These are phyloP conservation scores for Penicillium sp. DNA, from an alignment of 2,329 filamentous ascomycete genomes.

Conservation along the genomic window DNA sequence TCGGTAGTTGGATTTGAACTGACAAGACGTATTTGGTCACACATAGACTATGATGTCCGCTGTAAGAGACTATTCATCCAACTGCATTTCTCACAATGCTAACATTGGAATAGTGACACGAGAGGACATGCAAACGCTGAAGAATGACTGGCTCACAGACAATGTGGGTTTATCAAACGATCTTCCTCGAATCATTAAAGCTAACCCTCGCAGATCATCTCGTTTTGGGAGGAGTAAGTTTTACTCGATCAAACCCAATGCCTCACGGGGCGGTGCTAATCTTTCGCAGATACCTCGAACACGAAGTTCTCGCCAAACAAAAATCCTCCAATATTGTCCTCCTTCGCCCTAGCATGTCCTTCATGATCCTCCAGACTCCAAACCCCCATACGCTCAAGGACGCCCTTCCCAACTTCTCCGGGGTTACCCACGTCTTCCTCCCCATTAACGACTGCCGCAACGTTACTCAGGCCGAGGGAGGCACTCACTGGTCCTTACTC, in stretches of 20 bases:
- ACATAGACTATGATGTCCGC: conserved; percentile 66
- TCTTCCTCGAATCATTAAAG: conserved; percentile 22
- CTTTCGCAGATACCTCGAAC: conserved; percentile 72
- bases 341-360: conserved; percentile 89
- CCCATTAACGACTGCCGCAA: conserved; percentile 90
- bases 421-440: conserved; percentile 89
- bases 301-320: conserved; percentile 78
- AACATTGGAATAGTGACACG: conserved; percentile 67
- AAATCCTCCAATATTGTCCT: conserved; percentile 86
- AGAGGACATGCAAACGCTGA: conserved; percentile 86
- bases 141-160: conserved; percentile 94
- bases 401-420: conserved; percentile 78
- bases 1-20: conserved; percentile 9
- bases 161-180: conserved; percentile 64
- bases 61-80: conserved; percentile 50
- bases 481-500: conserved; percentile 92
- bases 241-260: not conserved
- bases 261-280: conserved; percentile 12
- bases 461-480: conserved; percentile 78
- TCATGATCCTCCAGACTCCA: conserved; percentile 78
- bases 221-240: conserved; percentile 93
- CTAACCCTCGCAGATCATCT: conserved; percentile 70
- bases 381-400: conserved; percentile 62
- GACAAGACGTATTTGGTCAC: conserved; percentile 11
- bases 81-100: conserved; percentile 9